Base-by-base conservation (phyloP, 2,329 filamentous ascomycete species). In the Colletotrichum sojae region DNA sequence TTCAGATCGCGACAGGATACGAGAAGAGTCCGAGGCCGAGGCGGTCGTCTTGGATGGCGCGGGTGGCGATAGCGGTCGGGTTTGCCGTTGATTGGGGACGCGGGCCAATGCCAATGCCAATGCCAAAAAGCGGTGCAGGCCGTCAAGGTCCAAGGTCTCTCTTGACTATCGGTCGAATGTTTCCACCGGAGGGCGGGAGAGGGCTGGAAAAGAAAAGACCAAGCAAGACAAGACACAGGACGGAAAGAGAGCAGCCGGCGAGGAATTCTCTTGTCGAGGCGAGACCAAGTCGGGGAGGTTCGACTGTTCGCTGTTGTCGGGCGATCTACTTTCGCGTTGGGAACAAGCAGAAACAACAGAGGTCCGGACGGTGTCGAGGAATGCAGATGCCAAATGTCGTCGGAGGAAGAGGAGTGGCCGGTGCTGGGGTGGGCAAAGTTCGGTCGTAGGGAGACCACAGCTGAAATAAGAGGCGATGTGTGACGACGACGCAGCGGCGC, bases 401-500 rank as follows among this genome's bases (percentile, higher is more conserved):
- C 49, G 66, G 49, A 49, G 51, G 22, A 60, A 55, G 66, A 65
- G 25, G 62, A 66, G 61, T 69, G 66, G 55, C 55, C 55, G 67
- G 36, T 51, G 62, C 51, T 69, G 48, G 60, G 59, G 59, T 53
- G 53, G 48, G 39, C 22, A 58, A 43, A 58, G 65, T 54, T 59
- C 25, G 40, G 66, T 65, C 54, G 66, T 43, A 31, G 61, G 49
- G 52, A 66, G 62, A 45, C 31, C 54, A 60, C 67, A 69, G 67
- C 67, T 69, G 62, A 69, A 69, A 61, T 60, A 66, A 69, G 67
- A 69, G 67, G 67, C 67, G 36, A 69, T 49, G 62, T 31, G 55
- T 66, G 62, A 66, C 62, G 62, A 56, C 58, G 58, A 25, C 40
- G 46, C 31, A 36, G 22, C 39, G 52, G 16, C 39, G 54, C 39